These are phyloP conservation scores for Tritrichomonas foetus DNA, from an alignment of 208 protist genomes.

Conservation along the genomic window DNA sequence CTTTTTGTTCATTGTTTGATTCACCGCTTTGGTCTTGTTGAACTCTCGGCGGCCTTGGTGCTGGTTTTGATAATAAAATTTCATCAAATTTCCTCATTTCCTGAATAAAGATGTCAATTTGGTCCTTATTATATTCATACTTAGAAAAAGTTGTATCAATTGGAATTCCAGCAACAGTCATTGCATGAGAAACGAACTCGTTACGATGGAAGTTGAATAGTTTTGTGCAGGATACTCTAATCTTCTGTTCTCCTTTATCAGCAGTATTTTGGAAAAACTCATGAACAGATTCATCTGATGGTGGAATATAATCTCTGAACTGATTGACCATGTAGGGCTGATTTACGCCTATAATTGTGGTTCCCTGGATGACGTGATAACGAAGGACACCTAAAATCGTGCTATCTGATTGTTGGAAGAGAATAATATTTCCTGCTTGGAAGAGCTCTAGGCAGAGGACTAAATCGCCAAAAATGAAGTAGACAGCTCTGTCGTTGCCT, in stretches of 20 bases:
- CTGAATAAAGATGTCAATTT: not conserved
- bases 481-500: not conserved
- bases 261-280: not conserved
- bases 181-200: not conserved
- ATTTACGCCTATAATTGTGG: not conserved
- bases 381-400: not conserved
- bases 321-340: slow-evolving; percentile 29
- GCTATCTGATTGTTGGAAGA: not conserved
- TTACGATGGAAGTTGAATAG: not conserved
- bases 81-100: not conserved
- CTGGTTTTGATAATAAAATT: not conserved
- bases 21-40: not conserved
- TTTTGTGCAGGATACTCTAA: not conserved
- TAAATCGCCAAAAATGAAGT: slow-evolving; percentile 26
- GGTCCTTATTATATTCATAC: not conserved
- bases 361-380: slow-evolving; percentile 17
- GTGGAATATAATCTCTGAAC: not conserved
- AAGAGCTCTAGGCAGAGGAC: not conserved
- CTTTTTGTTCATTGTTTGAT: no score
- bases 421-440: slow-evolving; percentile 31
- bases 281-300: slow-evolving; percentile 12
- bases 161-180: not conserved
- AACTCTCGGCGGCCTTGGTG: not conserved
- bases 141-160: not conserved
- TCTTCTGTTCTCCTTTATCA: not conserved